Evolutionary conservation across 2,329 filamentous ascomycete species (phyloP).

Genomic region (Lasiodiplodia citricola): DNA sequence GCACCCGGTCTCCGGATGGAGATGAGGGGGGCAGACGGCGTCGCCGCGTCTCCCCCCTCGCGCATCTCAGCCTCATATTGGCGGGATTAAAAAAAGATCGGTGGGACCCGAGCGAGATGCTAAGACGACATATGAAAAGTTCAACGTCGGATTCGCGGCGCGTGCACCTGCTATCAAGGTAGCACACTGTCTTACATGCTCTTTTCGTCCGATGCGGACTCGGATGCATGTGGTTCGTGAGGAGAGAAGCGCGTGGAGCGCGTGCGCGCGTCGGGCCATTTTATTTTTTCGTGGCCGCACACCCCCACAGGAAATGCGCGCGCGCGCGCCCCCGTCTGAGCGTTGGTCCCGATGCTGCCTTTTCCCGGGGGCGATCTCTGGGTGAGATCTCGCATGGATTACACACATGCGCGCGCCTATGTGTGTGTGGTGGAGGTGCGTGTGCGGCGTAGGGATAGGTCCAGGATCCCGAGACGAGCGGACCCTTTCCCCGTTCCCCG

Average conservation of each 20-base stretch:
- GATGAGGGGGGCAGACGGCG: not conserved
- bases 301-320: not conserved
- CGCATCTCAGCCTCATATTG: not conserved
- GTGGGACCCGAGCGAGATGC: not conserved
- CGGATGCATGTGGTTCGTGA: not conserved
- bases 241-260: not conserved
- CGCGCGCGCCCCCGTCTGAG: not conserved
- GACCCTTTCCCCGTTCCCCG: conserved; percentile 14
- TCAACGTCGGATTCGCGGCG: no score
- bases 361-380: not conserved
- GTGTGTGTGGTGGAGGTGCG: not conserved
- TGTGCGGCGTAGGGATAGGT: not conserved
- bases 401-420: not conserved
- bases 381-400: not conserved
- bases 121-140: no score
- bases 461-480: conserved; percentile 7
- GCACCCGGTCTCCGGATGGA: not conserved
- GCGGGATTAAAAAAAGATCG: not conserved
- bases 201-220: not conserved
- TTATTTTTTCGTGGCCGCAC: not conserved
- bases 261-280: not conserved
- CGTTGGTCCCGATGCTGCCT: not conserved
- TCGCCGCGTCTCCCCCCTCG: not conserved
- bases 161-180: not conserved
- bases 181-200: not conserved